These are phyloP conservation scores for Purpureocillium lavendulum DNA, from an alignment of 2,329 filamentous ascomycete genomes.

Conservation along the genomic window DNA sequence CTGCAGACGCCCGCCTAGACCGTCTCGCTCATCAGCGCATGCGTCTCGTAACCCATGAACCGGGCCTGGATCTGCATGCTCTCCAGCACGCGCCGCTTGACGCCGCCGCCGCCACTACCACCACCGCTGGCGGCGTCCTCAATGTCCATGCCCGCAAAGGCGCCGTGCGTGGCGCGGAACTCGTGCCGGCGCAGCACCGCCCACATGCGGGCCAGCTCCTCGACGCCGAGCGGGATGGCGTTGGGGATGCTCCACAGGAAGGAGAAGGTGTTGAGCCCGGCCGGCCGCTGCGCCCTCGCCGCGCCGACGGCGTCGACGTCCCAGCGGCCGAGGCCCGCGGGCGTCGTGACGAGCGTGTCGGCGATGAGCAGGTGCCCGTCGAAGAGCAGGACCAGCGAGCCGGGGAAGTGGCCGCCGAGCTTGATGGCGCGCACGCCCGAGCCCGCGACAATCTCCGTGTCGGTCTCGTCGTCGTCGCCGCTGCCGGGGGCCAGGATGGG, in stretches of 20 bases:
- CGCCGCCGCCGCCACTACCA: slow-evolving; percentile 6
- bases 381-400: slow-evolving; percentile 60
- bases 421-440: slow-evolving; percentile 56
- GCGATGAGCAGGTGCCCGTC: slow-evolving; percentile 59
- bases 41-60: slow-evolving; percentile 36
- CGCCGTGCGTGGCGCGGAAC: slow-evolving; percentile 60
- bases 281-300: slow-evolving; percentile 23
- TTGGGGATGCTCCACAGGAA: slow-evolving; percentile 77
- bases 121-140: slow-evolving; percentile 19
- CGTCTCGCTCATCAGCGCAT: slow-evolving; percentile 26
- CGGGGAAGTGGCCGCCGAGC: slow-evolving; percentile 72
- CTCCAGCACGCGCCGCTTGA: slow-evolving; percentile 60
- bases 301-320: slow-evolving; percentile 28
- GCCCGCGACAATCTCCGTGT: slow-evolving; percentile 22
- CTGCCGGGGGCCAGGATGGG: too few species aligned
- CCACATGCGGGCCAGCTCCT: slow-evolving; percentile 63
- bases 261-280: slow-evolving; percentile 45
- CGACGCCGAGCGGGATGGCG: slow-evolving; percentile 60
- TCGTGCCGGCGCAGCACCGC: slow-evolving; percentile 49
- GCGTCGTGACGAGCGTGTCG: slow-evolving; percentile 68
- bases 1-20: too few species aligned
- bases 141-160: slow-evolving; percentile 57
- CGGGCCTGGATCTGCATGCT: slow-evolving; percentile 68
- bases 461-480: slow-evolving; percentile 12
- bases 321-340: slow-evolving; percentile 42